These are phyloP conservation scores for Megacollybia platyphylla DNA, from an alignment of 1,284 basidiomycete species.

Conservation along the genomic window DNA sequence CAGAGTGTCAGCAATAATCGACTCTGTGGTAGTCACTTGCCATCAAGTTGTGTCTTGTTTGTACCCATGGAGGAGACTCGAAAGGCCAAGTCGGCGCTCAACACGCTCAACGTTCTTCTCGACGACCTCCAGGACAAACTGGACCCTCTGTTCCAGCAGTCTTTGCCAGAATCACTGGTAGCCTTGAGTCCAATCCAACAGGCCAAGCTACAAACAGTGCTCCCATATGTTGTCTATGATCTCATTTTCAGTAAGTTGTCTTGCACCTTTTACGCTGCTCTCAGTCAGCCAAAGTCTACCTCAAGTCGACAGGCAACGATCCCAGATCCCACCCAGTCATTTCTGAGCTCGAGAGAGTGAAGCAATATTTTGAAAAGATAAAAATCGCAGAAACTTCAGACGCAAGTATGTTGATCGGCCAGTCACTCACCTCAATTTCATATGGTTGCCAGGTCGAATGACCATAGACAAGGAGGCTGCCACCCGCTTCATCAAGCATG, in stretches of 20 bases:
- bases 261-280: constrained; percentile 3
- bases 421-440: not conserved
- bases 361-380: constrained; percentile 72
- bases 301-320: constrained; percentile 66
- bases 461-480: constrained; percentile 66
- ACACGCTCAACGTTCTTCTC: constrained; percentile 39
- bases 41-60: not conserved
- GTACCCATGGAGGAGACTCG: constrained; percentile 23
- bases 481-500: constrained; percentile 69
- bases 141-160: constrained; percentile 48
- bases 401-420: constrained; percentile 29
- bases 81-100: constrained; percentile 41
- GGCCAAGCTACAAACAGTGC: constrained; percentile 61
- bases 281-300: constrained; percentile 40
- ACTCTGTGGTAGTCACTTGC: constrained; percentile 2
- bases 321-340: constrained; percentile 68
- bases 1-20: constrained; percentile 7
- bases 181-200: constrained; percentile 63
- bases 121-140: constrained; percentile 54
- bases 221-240: constrained; percentile 74
- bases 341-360: constrained; percentile 59
- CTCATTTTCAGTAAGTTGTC: constrained; percentile 60
- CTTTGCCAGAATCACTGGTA: constrained; percentile 51
- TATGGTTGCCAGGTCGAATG: constrained; percentile 24
- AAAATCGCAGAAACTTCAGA: constrained; percentile 56